These are phyloP conservation scores for Lactarius tabidus DNA, from an alignment of 768 basidiomycete genomes.

Conservation along the genomic window DNA sequence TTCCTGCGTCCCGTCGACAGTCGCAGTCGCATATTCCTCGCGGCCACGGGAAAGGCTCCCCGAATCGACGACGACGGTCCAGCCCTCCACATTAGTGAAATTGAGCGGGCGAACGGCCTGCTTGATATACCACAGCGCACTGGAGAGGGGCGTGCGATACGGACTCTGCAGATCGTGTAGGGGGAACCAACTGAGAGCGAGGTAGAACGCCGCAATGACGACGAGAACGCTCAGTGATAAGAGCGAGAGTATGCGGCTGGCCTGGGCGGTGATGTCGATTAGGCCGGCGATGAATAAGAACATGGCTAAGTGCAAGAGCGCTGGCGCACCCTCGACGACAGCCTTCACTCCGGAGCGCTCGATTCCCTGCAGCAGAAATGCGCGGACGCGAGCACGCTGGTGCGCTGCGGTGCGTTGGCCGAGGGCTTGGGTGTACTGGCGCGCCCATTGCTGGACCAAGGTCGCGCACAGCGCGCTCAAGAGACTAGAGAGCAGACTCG, in stretches of 20 bases:
- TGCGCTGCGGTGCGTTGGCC: slow-evolving; percentile 11
- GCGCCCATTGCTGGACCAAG: slow-evolving; percentile 17
- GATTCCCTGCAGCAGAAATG: slow-evolving; percentile 15
- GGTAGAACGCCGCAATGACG: background rate
- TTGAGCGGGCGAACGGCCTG: background rate
- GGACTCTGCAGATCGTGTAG: slow-evolving; percentile 2
- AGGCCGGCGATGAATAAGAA: slow-evolving; percentile 20
- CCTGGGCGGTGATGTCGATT: slow-evolving; percentile 3
- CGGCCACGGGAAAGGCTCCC: background rate
- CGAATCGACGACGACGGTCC: background rate
- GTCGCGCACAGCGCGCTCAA: slow-evolving; percentile 17
- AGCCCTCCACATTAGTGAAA: background rate
- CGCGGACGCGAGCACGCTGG: slow-evolving; percentile 13
- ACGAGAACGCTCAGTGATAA: background rate
- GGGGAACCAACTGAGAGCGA: slow-evolving; percentile 5
- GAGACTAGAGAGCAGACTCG: slow-evolving; percentile 14
- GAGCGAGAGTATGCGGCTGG: slow-evolving; percentile 2
- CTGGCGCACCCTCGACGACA: slow-evolving; percentile 11
- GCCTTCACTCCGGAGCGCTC: slow-evolving; percentile 10
- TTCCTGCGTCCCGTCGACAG: background rate
- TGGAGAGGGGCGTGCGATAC: slow-evolving; percentile 17
- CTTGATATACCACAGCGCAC: slow-evolving; percentile 7
- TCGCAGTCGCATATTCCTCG: slow-evolving; percentile 4
- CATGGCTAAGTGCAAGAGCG: slow-evolving; percentile 9
- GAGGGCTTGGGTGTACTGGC: slow-evolving; percentile 14